phyloP scores from a whole-genome alignment of 257 asterid genomes.

The Misopates orontium region DNA sequence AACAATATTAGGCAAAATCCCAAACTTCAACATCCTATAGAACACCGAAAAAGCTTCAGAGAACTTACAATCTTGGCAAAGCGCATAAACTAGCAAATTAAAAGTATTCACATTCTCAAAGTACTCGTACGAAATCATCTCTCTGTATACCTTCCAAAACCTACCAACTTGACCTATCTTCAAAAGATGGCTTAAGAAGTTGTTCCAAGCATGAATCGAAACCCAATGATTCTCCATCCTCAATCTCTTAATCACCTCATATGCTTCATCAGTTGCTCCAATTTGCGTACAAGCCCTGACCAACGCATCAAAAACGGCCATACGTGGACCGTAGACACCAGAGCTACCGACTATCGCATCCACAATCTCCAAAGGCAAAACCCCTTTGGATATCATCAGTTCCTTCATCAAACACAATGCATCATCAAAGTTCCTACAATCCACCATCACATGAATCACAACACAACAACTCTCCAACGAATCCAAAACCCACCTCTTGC shows the following conservation, averaged over 20 bases:
- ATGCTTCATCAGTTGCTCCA: conserved; percentile 60
- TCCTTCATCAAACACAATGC: conserved; percentile 64
- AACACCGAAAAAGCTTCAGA: conserved; percentile 63
- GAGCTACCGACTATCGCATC: conserved; percentile 44
- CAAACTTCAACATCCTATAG: conserved; percentile 66
- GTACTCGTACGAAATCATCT: conserved; percentile 65
- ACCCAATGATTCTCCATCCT: conserved; percentile 39
- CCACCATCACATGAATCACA: conserved; percentile 59
- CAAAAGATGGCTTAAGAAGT: conserved; percentile 67
- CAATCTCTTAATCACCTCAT: conserved; percentile 54
- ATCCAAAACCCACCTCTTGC: conserved; percentile 31
- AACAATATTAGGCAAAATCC: conserved; percentile 62
- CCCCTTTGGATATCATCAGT: conserved; percentile 57
- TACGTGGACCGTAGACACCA: conserved; percentile 23
- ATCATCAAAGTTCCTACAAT: conserved; percentile 49
- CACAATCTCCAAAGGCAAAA: conserved; percentile 50
- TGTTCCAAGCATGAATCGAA: conserved; percentile 81
- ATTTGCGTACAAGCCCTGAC: conserved; percentile 71
- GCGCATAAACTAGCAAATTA: conserved; percentile 65
- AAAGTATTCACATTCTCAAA: conserved; percentile 64
- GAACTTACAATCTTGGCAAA: conserved; percentile 56
- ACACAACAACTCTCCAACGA: conserved; percentile 57
- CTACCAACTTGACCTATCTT: conserved; percentile 47
- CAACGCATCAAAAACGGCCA: conserved; percentile 57
- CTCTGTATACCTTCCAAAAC: conserved; percentile 64